phyloP scores from a whole-genome alignment of 495 filamentous ascomycete species.

The Hyaloscypha finlandica region DNA sequence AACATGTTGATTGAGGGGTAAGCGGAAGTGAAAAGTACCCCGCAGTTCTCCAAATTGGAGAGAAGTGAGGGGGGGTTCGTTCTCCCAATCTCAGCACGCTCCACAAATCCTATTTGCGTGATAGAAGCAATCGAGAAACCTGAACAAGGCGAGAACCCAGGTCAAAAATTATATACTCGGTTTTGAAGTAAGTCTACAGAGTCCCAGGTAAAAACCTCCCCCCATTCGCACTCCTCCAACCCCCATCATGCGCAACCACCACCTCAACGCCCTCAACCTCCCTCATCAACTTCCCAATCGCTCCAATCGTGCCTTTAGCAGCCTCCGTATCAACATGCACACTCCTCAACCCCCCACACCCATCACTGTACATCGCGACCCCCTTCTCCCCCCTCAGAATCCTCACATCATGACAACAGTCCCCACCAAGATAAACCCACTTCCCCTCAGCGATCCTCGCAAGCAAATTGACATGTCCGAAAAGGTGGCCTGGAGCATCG shows the following conservation, averaged over 20 bases:
- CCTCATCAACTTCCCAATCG: slow-evolving; percentile 7
- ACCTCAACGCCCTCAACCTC: slow-evolving; percentile 5
- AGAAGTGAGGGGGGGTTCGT: not conserved
- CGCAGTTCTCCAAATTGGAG: not conserved
- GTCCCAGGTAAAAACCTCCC: slow-evolving; percentile 4
- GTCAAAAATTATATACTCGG: not conserved
- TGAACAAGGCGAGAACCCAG: too few species aligned
- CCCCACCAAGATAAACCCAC: slow-evolving; percentile 18
- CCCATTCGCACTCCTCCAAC: slow-evolving; percentile 5
- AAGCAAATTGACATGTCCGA: slow-evolving; percentile 12
- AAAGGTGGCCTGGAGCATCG: slow-evolving; percentile 11
- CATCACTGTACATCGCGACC: slow-evolving; percentile 10
- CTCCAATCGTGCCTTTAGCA: slow-evolving; percentile 1
- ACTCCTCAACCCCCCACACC: not conserved
- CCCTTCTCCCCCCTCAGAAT: slow-evolving; percentile 14
- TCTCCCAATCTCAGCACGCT: too few species aligned
- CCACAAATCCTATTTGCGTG: too few species aligned
- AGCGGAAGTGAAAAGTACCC: not conserved
- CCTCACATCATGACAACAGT: slow-evolving; percentile 10
- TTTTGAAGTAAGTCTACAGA: not conserved
- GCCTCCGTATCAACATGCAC: slow-evolving; percentile 13
- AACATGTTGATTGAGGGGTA: not conserved
- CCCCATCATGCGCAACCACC: slow-evolving; percentile 13
- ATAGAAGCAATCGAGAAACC: too few species aligned
- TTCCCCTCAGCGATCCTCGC: not conserved